Percentiles rank a stretch among this genome's conserved stretches.
These are phyloP conservation scores for Auxenochlorella pyrenoidosa DNA, from an alignment of 139 green algal species.

Conservation along the genomic window DNA sequence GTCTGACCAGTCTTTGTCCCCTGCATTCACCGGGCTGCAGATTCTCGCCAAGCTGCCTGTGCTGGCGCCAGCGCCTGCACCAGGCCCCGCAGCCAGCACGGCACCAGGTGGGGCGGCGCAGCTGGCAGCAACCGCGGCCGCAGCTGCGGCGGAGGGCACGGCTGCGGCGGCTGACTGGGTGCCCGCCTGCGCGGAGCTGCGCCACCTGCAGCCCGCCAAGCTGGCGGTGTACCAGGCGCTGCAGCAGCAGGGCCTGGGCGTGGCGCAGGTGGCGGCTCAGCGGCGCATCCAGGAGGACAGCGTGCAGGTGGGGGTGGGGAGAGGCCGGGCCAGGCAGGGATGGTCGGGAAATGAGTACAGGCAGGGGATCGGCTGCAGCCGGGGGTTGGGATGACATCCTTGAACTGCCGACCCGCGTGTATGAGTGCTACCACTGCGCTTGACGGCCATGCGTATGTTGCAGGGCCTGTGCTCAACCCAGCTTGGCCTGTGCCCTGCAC, in stretches of 20 bases:
- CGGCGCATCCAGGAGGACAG: constrained; percentile 47
- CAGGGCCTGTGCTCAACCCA: not conserved
- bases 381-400: not conserved
- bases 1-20: no score
- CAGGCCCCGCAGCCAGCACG: not conserved
- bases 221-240: constrained; percentile 41
- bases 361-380: no score
- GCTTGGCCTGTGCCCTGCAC: no score
- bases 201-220: constrained; percentile 58
- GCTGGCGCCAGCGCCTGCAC: not conserved
- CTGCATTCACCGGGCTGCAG: not conserved
- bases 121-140: not conserved
- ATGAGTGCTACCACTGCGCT: not conserved
- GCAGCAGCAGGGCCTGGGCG: constrained; percentile 33
- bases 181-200: constrained; percentile 19
- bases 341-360: no score
- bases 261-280: constrained; percentile 40
- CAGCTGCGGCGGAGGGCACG: not conserved
- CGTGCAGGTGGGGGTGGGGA: constrained; percentile 21
- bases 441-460: no score
- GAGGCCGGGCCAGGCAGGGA: no score
- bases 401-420: not conserved
- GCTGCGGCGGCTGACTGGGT: constrained; percentile 8
- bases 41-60: constrained; percentile 14
- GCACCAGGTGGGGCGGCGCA: not conserved